Evolutionary conservation across 805 yeast species (phyloP), one percentile per base, ranked within the genome.

Genomic region (Scheffersomyces coipomensis): DNA sequence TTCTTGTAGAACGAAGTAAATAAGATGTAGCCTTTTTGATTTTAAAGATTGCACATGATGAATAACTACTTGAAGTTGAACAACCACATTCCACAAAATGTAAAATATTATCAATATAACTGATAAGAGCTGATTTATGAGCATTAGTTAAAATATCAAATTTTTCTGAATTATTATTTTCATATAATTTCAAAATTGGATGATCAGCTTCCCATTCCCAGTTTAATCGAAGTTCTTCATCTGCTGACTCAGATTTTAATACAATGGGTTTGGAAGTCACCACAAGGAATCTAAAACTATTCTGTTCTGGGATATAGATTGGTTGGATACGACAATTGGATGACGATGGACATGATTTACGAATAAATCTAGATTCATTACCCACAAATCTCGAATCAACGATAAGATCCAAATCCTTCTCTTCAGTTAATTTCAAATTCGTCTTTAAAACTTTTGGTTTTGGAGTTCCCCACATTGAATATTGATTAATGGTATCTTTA

Each of bases 161-260:
- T 25, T 66, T 68, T 35, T 52, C 61, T 46, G 21, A 64, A 58
- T n/a, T 74, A 3, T 46, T 47, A 11, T 31, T 38, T 23, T 45
- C 56, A 29, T 50, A 51, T 39, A 85, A 62, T 46, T 73, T 71
- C 38, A 68, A 64, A 27, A 88, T 85, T 2, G 97, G 96, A 56
- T 89, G 96, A 13, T 66, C 46, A 3, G 62, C 55, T 54, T 89
- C 96, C 96, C 97, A 91, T 43, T 83, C 87, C 98, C 98, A 91
- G 2, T 81, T 78, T 8, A 88, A 60, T 0, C 90, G 75, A 16
- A 91, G 61, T 54, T 90, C 97, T 29, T 81, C 77, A n/a, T 80
- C 88, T 8, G 71, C 60, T 37, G 70, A 11, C 2, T 51, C 56
- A 2, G 53, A 39, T 25, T 49, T 49, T 18, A 69, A 45, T 10